These are phyloP conservation scores for Stevia rebaudiana DNA, from an alignment of 140 eudicot species.

Conservation along the genomic window DNA sequence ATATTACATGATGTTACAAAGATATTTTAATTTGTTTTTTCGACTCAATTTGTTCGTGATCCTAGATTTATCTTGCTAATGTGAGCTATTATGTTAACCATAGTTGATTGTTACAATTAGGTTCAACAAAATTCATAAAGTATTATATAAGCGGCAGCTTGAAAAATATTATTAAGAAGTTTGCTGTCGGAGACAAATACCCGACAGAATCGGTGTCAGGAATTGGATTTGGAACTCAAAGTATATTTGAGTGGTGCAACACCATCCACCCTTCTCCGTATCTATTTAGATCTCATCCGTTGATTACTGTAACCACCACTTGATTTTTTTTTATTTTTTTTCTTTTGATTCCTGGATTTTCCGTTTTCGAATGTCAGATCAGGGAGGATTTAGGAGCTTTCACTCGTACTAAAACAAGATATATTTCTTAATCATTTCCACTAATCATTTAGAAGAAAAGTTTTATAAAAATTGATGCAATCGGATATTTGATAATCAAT, in stretches of 20 bases:
- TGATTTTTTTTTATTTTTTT: slow-evolving; percentile 5
- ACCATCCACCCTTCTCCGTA: slow-evolving; percentile 11
- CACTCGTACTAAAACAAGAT: slow-evolving; percentile 20
- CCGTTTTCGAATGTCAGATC: slow-evolving; percentile 22
- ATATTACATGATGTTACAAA: no score
- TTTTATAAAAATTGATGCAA: background rate
- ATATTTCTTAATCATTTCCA: slow-evolving; percentile 12
- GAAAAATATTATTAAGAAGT: background rate
- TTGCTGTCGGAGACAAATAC: slow-evolving; percentile 22
- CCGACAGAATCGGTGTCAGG: slow-evolving; percentile 13
- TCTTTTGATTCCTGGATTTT: slow-evolving; percentile 15
- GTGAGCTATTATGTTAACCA: no score
- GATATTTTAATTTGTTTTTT: no score
- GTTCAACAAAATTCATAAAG: background rate
- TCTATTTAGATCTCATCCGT: slow-evolving; percentile 28
- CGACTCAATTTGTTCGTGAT: no score
- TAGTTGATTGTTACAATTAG: background rate
- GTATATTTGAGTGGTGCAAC: slow-evolving; percentile 21
- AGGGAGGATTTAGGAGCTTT: slow-evolving; percentile 32
- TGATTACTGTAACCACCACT: slow-evolving; percentile 27
- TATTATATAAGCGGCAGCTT: background rate
- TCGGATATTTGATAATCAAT: no score
- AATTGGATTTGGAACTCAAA: slow-evolving; percentile 11
- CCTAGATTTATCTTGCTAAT: no score
- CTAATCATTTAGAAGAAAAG: slow-evolving; percentile 3